These are phyloP conservation scores for Rhizoclosmatium globosum DNA, from an alignment of 192 early-diverging fungal genomes.

Conservation along the genomic window DNA sequence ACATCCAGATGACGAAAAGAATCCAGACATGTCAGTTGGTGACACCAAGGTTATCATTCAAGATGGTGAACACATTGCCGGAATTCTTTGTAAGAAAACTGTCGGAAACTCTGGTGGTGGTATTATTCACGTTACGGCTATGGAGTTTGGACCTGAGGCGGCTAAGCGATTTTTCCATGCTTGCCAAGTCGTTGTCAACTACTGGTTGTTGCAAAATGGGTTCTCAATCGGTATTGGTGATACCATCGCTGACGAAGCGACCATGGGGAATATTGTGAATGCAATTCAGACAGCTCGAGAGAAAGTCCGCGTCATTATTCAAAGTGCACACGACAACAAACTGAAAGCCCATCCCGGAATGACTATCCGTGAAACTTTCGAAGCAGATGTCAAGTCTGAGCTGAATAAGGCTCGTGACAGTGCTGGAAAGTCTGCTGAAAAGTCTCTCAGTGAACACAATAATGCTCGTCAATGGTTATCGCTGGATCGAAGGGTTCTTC, in stretches of 20 bases:
- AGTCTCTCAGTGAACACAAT: constrained; percentile 87
- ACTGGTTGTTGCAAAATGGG: constrained; percentile 93
- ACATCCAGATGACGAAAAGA: constrained; percentile 70
- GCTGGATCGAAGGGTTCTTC: constrained; percentile 96
- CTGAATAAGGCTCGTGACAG: constrained; percentile 92
- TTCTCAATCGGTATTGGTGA: constrained; percentile 99
- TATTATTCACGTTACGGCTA: constrained; percentile 93
- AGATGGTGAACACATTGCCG: constrained; percentile 91
- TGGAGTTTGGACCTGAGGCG: constrained; percentile 88
- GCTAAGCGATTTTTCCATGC: constrained; percentile 93
- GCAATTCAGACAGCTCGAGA: constrained; percentile 79
- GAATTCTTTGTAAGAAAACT: constrained; percentile 95
- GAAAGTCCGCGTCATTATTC: constrained; percentile 83
- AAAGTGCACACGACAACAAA: constrained; percentile 82
- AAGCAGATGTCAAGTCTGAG: constrained; percentile 84
- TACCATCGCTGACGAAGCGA: constrained; percentile 87
- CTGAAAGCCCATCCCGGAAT: constrained; percentile 89
- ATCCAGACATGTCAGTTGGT: constrained; percentile 80
- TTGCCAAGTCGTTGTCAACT: constrained; percentile 91
- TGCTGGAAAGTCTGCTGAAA: constrained; percentile 86
- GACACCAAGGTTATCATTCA: constrained; percentile 92
- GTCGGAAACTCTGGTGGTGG: constrained; percentile 88
- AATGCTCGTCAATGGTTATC: constrained; percentile 96
- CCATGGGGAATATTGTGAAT: constrained; percentile 80
- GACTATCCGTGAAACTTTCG: constrained; percentile 92